Percentiles rank a stretch among this genome's conserved stretches.
Evolutionary conservation across 208 protist genomes (phyloP).

Genomic region (Acanthamoeba culbertsoni): DNA sequence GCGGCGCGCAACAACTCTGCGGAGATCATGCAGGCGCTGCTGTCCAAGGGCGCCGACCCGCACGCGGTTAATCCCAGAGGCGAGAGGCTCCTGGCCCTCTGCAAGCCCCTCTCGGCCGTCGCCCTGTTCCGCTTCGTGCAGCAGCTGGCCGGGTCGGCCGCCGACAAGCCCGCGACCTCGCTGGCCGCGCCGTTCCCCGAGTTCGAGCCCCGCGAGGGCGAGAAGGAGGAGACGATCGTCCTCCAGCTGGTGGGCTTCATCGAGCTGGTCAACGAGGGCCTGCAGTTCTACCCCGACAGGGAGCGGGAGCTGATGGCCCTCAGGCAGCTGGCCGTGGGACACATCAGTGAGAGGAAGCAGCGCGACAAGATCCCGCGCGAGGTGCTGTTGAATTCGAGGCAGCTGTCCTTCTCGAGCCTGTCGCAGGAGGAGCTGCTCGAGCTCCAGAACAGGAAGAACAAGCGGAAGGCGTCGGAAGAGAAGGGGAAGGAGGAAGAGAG

Average conservation of each 20-base stretch:
- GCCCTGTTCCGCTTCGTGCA: background rate
- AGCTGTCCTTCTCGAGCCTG: background rate
- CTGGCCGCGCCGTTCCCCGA: background rate
- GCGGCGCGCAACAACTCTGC: background rate
- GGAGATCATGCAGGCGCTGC: background rate
- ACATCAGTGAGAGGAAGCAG: background rate
- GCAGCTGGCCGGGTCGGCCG: background rate
- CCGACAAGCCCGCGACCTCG: background rate
- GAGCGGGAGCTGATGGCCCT: background rate
- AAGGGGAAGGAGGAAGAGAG: background rate
- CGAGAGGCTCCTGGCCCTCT: background rate
- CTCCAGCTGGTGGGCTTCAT: background rate
- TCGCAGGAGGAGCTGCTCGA: background rate
- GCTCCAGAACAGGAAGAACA: background rate
- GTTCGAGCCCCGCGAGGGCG: background rate
- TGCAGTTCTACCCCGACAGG: background rate
- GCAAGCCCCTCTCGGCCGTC: background rate
- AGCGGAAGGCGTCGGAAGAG: background rate
- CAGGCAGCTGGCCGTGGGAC: background rate
- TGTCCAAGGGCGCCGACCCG: background rate
- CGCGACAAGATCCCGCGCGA: background rate
- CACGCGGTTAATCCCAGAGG: background rate
- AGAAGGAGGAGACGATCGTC: background rate
- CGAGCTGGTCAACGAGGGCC: background rate
- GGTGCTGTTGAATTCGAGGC: background rate